Conservation (phyloP, 2,329 filamentous ascomycete species). For the Phyllosticta capitalensis region DNA sequence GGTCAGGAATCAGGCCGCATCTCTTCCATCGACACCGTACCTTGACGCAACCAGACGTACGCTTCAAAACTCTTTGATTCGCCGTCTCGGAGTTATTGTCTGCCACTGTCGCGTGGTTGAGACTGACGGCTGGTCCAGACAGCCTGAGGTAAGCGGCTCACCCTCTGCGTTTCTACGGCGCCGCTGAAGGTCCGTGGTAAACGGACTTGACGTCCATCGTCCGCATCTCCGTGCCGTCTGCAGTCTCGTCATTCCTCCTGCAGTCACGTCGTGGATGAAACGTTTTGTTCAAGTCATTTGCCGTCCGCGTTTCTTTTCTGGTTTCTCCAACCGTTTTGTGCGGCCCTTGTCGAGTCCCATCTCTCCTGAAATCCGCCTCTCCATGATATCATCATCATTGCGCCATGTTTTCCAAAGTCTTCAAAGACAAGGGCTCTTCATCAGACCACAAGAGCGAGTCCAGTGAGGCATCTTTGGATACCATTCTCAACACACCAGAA, state of each 20-base stretch:
- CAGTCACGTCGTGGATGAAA: background rate
- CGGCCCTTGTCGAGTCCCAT: background rate
- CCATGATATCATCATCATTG: background rate
- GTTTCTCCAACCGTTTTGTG: background rate
- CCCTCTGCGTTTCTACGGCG: background rate
- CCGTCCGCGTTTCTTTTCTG: background rate
- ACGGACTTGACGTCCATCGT: background rate
- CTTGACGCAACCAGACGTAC: background rate
- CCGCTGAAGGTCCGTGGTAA: background rate
- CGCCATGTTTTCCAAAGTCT: constrained; percentile 11
- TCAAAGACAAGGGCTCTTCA: constrained; percentile 3
- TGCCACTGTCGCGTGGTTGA: background rate
- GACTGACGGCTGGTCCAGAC: background rate
- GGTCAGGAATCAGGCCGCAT: background rate
- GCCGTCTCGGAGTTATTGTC: background rate
- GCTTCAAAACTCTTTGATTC: background rate
- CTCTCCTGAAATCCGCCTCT: background rate
- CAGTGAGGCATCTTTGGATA: constrained; percentile 5
- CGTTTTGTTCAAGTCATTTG: background rate
- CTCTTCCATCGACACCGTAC: background rate
- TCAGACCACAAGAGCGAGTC: background rate
- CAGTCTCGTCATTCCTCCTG: background rate
- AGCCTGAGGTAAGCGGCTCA: background rate
- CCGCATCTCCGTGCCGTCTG: background rate
- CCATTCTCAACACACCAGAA: constrained; percentile 31